Evolutionary conservation across 2,329 filamentous ascomycete species (phyloP).

Genomic region (Botryotinia calthae): DNA sequence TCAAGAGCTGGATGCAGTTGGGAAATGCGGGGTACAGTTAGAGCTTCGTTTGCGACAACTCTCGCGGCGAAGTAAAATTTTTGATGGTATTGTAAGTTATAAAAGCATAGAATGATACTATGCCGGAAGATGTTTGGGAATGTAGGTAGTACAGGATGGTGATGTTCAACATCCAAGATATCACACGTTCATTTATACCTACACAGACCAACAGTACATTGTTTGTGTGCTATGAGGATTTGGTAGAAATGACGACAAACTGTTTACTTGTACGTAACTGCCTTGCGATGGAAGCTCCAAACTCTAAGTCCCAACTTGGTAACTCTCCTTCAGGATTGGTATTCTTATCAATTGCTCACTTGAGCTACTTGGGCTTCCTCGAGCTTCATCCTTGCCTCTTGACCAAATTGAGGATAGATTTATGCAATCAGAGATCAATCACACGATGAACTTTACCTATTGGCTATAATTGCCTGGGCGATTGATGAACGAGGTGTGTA

Average conservation of each 20-base stretch:
- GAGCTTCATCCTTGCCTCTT: not conserved
- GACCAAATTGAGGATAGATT: not conserved
- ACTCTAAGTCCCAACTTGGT: not conserved
- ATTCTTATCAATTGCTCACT: not conserved
- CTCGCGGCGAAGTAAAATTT: not conserved
- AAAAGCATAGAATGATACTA: not conserved
- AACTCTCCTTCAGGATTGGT: not conserved
- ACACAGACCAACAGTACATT: not conserved
- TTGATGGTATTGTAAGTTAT: not conserved
- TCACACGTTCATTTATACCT: not conserved
- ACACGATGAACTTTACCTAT: not conserved
- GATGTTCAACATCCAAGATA: not conserved
- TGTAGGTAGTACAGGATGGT: not conserved
- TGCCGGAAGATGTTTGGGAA: not conserved
- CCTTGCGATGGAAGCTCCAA: not conserved
- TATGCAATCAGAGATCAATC: not conserved
- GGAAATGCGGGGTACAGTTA: conserved; percentile 12
- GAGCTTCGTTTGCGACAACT: conserved; percentile 8
- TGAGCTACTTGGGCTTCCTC: not conserved
- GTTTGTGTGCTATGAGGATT: not conserved
- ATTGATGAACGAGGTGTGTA: not conserved
- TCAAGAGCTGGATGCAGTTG: conserved; percentile 8
- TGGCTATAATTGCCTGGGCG: not conserved
- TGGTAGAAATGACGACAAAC: not conserved
- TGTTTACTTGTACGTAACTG: not conserved